A percentile compares a stretch with the other conserved stretches of the same genome.
phyloP scores from a whole-genome alignment of 148 eudicot species.

The Chenopodium berlandieri region DNA sequence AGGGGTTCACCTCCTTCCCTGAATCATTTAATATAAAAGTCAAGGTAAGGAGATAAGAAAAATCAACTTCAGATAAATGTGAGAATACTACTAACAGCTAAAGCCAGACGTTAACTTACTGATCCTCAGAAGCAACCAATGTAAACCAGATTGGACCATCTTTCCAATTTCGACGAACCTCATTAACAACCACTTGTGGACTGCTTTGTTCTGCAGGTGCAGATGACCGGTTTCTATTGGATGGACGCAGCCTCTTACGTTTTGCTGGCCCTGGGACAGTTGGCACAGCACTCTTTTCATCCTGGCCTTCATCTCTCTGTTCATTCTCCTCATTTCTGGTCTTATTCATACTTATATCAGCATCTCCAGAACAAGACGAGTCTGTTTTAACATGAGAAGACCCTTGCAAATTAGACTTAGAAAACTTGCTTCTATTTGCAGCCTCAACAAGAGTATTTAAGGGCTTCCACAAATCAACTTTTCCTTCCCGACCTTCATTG shows the following conservation, averaged over 20 bases:
- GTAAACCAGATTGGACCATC: constrained; percentile 84
- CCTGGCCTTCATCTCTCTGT: constrained; percentile 40
- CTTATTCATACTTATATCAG: constrained; percentile 38
- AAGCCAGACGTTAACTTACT: constrained; percentile 44
- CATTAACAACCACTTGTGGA: constrained; percentile 42
- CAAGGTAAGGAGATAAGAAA: neutral
- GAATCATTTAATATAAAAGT: constrained; percentile 21
- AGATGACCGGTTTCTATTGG: constrained; percentile 34
- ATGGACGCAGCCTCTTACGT: constrained; percentile 49
- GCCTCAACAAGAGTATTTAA: constrained; percentile 83
- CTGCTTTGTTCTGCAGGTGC: constrained; percentile 35
- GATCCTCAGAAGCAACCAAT: constrained; percentile 62
- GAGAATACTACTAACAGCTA: neutral
- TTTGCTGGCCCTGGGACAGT: constrained; percentile 38
- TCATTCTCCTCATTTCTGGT: constrained; percentile 47
- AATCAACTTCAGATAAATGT: neutral
- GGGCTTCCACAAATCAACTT: constrained; percentile 80
- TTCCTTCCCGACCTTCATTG: constrained; percentile 55
- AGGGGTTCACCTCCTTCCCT: constrained; percentile 70
- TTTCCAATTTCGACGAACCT: constrained; percentile 38
- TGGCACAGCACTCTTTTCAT: constrained; percentile 34
- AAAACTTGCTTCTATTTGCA: constrained; percentile 78
- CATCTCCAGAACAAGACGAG: constrained; percentile 33
- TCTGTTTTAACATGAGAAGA: constrained; percentile 50
- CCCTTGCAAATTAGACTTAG: constrained; percentile 59